Evolutionary conservation across 257 asterid genomes (phyloP), one percentile per base, ranked within the genome.

Genomic region (Anisodus acutangulus): DNA sequence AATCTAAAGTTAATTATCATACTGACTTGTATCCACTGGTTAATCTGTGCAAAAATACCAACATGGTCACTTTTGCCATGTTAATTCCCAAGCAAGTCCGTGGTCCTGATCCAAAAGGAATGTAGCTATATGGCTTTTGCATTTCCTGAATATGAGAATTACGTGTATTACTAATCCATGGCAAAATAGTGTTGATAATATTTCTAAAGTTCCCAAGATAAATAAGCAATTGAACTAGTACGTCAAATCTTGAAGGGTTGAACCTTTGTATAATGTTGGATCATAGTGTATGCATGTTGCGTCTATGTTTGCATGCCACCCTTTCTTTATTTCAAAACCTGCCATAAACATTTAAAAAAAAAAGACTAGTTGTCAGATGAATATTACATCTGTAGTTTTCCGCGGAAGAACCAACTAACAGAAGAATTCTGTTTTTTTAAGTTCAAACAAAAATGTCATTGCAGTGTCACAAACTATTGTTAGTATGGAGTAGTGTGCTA

Each of bases 171-270:
- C 41, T 19, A 12, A 1, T 54, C 66, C 31, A 15, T 80, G 4
- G 19, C 12, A 17, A 12, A 31, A 60, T 43, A 45, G 8, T 43
- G 41, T 62, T 19, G 26, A 3, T 58, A 10, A n/a, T 1, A 19
- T 12, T 41, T 26, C 37, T n/a, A 45, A 51, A 37, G 43, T n/a
- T 35, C 4, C 53, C 81, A 9, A 72, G 58, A 26, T 55, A 53
- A 57, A 37, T 54, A 13, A 60, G 16, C 62, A 22, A 60, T 37
- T 80, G 6, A 64, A 69, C 6, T 41, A 12, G 43, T 90, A 92
- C 97, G 37, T 92, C 93, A 45, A 91, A 92, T 89, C 97, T 90
- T 79, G 93, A 91, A 58, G 94, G 97, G 54, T 91, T 85, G 86
- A 92, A 92, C 67, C 87, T 78, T 85, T 83, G 81, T 90, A 84